phyloP scores from a whole-genome alignment of 306 rosid genomes.

The Oxytropis ochrocephala region DNA sequence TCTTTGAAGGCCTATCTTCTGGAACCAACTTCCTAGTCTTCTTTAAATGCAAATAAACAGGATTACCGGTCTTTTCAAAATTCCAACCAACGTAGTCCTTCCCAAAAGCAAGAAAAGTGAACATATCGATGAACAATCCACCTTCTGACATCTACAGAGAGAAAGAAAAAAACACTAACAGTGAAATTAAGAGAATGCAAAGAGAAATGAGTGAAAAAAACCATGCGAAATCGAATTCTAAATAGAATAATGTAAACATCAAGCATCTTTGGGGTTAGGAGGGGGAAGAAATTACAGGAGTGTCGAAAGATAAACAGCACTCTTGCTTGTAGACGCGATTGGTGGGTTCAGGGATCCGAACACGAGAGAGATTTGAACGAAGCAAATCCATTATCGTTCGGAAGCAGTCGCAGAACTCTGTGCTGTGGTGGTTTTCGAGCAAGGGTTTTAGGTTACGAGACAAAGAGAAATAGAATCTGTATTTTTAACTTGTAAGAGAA shows the following conservation, averaged over 20 bases:
- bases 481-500: too few species aligned
- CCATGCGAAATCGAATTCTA: not conserved
- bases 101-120: conserved; percentile 79
- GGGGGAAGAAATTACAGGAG: conserved; percentile 48
- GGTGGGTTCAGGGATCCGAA: conserved; percentile 96
- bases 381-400: conserved; percentile 56
- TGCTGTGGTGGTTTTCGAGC: not conserved
- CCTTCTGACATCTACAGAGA: conserved; percentile 64
- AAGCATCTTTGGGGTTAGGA: not conserved
- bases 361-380: conserved; percentile 79
- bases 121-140: conserved; percentile 78
- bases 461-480: not conserved
- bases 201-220: not conserved
- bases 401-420: not conserved
- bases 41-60: conserved; percentile 80
- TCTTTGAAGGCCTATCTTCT: conserved; percentile 86
- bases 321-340: conserved; percentile 98
- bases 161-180: conserved; percentile 21
- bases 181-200: not conserved
- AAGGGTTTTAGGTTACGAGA: not conserved
- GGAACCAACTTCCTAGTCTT: conserved; percentile 59
- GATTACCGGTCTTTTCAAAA: conserved; percentile 75
- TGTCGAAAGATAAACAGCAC: conserved; percentile 87
- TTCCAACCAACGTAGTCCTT: conserved; percentile 82
- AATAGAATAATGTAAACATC: not conserved